phyloP scores from a whole-genome alignment of 2,329 filamentous ascomycete genomes.

The Colletotrichum navitas region DNA sequence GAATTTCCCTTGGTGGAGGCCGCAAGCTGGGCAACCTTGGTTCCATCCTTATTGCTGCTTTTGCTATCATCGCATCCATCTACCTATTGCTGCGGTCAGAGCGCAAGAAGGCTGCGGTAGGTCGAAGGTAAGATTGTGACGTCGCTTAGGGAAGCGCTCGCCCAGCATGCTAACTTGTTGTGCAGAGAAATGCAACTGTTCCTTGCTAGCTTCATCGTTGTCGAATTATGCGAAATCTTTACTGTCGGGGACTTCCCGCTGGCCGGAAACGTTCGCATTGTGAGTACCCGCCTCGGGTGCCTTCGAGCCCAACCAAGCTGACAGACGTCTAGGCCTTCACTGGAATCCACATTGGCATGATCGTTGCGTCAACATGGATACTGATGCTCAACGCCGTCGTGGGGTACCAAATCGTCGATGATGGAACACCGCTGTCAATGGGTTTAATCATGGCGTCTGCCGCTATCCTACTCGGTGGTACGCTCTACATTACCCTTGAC shows the following conservation, averaged over 20 bases:
- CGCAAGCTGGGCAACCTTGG: slow-evolving; percentile 86
- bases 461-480: slow-evolving; percentile 82
- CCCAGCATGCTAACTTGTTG: slow-evolving; percentile 45
- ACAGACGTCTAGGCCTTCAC: slow-evolving; percentile 76
- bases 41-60: slow-evolving; percentile 85
- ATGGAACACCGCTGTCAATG: slow-evolving; percentile 88
- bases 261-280: slow-evolving; percentile 76
- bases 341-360: slow-evolving; percentile 89
- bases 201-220: slow-evolving; percentile 84
- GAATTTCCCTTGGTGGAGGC: slow-evolving; percentile 77
- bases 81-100: slow-evolving; percentile 86
- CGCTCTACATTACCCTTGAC: slow-evolving; percentile 95
- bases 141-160: slow-evolving; percentile 7
- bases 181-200: slow-evolving; percentile 96
- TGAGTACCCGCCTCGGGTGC: slow-evolving; percentile 58
- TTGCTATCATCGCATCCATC: slow-evolving; percentile 77
- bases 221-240: slow-evolving; percentile 97
- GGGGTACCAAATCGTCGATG: slow-evolving; percentile 93
- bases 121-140: slow-evolving; percentile 75
- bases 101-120: slow-evolving; percentile 92
- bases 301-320: neutral
- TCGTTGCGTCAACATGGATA: slow-evolving; percentile 90
- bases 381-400: slow-evolving; percentile 92
- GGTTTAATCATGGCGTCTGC: slow-evolving; percentile 81
- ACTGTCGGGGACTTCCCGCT: slow-evolving; percentile 91